These are phyloP conservation scores for Entophlyctis luteolus DNA, from an alignment of 192 early-diverging fungal genomes.

Conservation along the genomic window DNA sequence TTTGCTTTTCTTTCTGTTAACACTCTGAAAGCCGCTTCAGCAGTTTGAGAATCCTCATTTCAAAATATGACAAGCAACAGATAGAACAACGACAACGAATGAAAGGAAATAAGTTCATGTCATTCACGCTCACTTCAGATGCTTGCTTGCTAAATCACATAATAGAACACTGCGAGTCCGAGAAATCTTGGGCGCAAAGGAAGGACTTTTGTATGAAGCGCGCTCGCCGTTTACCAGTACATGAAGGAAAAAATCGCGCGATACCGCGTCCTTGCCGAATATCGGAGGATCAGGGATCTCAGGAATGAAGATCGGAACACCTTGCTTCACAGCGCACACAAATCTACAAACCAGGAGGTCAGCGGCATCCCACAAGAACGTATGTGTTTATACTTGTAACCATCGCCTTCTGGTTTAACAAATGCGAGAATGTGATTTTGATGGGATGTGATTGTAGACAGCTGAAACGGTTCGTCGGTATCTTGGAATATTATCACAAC, in stretches of 20 bases:
- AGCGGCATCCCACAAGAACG: not conserved
- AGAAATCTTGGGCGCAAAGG: slow-evolving; percentile 62
- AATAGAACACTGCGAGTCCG: slow-evolving; percentile 60
- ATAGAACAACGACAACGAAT: no score
- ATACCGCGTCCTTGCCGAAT: slow-evolving; percentile 52
- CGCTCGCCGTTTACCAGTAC: slow-evolving; percentile 66
- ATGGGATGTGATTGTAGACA: slow-evolving; percentile 47
- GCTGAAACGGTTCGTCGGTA: slow-evolving; percentile 41
- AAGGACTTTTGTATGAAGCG: slow-evolving; percentile 60
- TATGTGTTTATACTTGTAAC: slow-evolving; percentile 33
- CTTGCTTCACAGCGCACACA: slow-evolving; percentile 25
- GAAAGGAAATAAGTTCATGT: no score
- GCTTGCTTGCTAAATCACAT: slow-evolving; percentile 56
- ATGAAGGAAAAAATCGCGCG: slow-evolving; percentile 62
- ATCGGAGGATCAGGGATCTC: slow-evolving; percentile 55
- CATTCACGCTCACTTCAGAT: slow-evolving; percentile 28
- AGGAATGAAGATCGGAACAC: slow-evolving; percentile 61
- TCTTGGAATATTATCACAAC: slow-evolving; percentile 58
- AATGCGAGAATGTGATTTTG: slow-evolving; percentile 58
- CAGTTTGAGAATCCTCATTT: no score
- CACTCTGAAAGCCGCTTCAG: no score
- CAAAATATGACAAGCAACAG: no score
- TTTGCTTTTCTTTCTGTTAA: no score
- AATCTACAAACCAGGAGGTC: not conserved
- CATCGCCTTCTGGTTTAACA: slow-evolving; percentile 47